Base-by-base conservation (phyloP, 805 yeast genomes). In the Saturnispora dispora region DNA sequence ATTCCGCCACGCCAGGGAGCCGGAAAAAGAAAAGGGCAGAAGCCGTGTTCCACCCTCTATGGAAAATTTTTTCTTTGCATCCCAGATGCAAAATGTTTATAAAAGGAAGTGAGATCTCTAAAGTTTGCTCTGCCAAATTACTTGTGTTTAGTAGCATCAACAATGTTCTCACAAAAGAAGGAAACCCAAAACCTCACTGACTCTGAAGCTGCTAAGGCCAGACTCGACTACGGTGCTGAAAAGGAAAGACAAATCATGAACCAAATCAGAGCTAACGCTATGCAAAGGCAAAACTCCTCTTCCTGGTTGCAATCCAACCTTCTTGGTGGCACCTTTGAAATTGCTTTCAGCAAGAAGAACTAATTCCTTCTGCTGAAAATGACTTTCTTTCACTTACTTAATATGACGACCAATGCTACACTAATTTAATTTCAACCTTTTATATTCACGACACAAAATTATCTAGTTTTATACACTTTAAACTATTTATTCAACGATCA, bases 231-330 rank as follows among this genome's bases (percentile, higher is more conserved):
- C 53, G 71, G 71, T 57, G 71, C 71, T 53, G 71, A 67, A 59
- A 67, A 67, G 64, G 71, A 67, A 57, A 65, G 65, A 63, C 71
- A 67, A 52, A 66, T 67, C 53, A 62, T 67, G 68, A 67, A 66
- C 58, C 65, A 66, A 59, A 67, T 67, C 46, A 65, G 71, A 64
- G 57, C 55, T 28, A 50, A 60, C 22, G 60, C 60, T 42, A 51
- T 60, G 55, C 56, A 58, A 52, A 64, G 64, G 55, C 53, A 57
- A 39, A 57, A 53, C 43, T 55, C 58, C 47, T 55, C 55, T 35
- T 60, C 64, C 32, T 54, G 65, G 30, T 64, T 63, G 43, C 67
- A 64, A 55, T 54, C 63, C 41, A 52, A 52, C 42, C 17, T 62
- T 13, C 60, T 59, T 25, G 70, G 70, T 45, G 68, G 66, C 37